phyloP scores from a whole-genome alignment of 2,329 filamentous ascomycete species.

The Colletotrichum salicis region DNA sequence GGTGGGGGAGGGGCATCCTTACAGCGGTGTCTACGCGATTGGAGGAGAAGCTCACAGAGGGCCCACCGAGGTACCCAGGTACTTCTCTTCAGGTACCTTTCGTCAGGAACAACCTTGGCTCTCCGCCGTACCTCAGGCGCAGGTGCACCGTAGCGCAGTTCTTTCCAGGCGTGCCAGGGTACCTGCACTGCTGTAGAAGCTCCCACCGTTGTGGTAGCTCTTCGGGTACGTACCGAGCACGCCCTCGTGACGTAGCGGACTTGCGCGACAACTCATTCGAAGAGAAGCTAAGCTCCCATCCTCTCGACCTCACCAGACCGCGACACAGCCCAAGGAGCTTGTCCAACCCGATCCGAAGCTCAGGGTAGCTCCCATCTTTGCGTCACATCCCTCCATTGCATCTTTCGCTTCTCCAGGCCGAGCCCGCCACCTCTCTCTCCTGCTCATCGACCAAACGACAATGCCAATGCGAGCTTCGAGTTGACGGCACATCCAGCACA shows the following conservation, averaged over 20 bases:
- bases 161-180: too few relatives aligned
- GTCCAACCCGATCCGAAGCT: constrained; percentile 3
- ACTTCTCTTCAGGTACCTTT: background rate
- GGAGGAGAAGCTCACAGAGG: background rate
- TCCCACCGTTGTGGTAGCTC: background rate
- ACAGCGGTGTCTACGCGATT: constrained; percentile 9
- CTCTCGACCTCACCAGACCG: background rate
- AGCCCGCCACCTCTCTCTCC: background rate
- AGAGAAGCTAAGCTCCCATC: constrained; percentile 19
- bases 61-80: background rate
- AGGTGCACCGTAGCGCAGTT: background rate
- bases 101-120: background rate
- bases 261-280: background rate
- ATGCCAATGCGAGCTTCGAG: constrained; percentile 19
- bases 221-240: constrained; percentile 24
- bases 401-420: background rate
- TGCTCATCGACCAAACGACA: constrained; percentile 6
- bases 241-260: constrained; percentile 34
- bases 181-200: background rate
- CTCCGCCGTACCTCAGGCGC: constrained; percentile 6
- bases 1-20: constrained; percentile 33
- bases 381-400: background rate
- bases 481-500: constrained; percentile 42
- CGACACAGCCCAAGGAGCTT: constrained; percentile 10
- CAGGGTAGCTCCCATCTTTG: background rate